Conservation (phyloP, 305 asterid genomes). For the Fraxinus xanthoxyloides region DNA sequence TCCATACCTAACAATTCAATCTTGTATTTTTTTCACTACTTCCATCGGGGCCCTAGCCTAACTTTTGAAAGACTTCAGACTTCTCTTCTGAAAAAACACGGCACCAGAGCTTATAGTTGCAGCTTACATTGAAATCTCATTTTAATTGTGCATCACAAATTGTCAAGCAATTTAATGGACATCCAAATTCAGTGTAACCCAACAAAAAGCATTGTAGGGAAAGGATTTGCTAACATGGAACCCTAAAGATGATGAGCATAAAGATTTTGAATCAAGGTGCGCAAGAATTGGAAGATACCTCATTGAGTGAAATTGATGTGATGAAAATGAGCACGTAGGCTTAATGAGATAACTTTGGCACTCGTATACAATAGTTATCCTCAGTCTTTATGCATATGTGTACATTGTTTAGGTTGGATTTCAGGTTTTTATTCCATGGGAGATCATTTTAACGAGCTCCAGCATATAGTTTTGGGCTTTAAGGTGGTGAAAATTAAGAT, state of each 20-base stretch:
- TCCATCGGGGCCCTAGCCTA: background rate
- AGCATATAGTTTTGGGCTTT: background rate
- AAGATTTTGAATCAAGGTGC: background rate
- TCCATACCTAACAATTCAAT: background rate
- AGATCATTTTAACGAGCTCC: background rate
- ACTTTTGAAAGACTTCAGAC: background rate
- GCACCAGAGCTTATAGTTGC: background rate
- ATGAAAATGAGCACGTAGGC: background rate
- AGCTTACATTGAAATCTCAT: background rate
- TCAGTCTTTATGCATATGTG: background rate
- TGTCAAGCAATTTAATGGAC: background rate
- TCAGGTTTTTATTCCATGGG: background rate
- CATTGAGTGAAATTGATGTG: background rate
- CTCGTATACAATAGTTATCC: background rate
- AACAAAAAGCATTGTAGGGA: background rate
- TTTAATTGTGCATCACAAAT: background rate
- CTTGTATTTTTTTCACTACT: background rate
- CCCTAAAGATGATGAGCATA: background rate
- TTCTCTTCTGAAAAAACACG: background rate
- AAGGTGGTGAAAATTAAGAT: background rate
- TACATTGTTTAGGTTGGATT: background rate
- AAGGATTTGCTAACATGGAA: background rate
- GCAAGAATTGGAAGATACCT: background rate
- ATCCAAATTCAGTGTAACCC: background rate
- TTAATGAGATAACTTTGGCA: background rate